Evolutionary conservation across 2,329 filamentous ascomycete species (phyloP).

Genomic region (Monosporascus sp.): DNA sequence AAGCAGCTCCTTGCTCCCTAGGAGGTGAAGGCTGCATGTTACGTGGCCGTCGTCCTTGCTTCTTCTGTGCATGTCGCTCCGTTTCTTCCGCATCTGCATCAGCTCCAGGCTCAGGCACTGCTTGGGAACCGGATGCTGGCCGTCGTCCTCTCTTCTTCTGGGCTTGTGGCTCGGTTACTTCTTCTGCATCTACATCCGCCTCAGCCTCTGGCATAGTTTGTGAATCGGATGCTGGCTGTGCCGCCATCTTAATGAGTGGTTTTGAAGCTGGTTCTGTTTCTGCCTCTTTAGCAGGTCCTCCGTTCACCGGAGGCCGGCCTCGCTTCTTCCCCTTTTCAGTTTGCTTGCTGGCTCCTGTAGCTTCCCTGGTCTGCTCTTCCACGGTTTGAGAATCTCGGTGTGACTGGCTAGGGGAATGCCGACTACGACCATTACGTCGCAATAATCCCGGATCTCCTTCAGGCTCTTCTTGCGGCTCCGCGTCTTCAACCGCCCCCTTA

Average conservation of each 20-base stretch:
- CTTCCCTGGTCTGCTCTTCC: neutral
- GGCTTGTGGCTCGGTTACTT: slow-evolving; percentile 8
- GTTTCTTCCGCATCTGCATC: slow-evolving; percentile 9
- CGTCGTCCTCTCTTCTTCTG: slow-evolving; percentile 18
- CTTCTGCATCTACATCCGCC: slow-evolving; percentile 3
- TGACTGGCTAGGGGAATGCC: neutral
- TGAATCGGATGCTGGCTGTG: neutral
- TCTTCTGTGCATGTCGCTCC: slow-evolving; percentile 10
- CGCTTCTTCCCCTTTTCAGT: slow-evolving; percentile 6
- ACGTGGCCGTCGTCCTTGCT: slow-evolving; percentile 24
- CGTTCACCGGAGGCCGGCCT: slow-evolving; percentile 5
- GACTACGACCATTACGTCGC: neutral
- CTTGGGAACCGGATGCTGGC: neutral
- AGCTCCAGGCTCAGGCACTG: neutral
- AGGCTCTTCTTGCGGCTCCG: slow-evolving; percentile 1
- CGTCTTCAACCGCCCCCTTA: slow-evolving; percentile 3
- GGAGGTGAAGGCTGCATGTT: slow-evolving; percentile 5
- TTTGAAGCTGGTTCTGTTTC: neutral
- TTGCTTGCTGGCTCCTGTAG: slow-evolving; percentile 1
- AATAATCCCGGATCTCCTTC: too few relatives aligned
- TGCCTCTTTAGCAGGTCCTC: neutral
- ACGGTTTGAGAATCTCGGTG: neutral
- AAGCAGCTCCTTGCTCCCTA: neutral
- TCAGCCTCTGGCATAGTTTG: neutral
- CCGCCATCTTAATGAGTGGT: slow-evolving; percentile 6